Evolutionary conservation across 2,329 filamentous ascomycete species (phyloP), one percentile per base, ranked within the genome.

Genomic region (Penicillium capsulatum): DNA sequence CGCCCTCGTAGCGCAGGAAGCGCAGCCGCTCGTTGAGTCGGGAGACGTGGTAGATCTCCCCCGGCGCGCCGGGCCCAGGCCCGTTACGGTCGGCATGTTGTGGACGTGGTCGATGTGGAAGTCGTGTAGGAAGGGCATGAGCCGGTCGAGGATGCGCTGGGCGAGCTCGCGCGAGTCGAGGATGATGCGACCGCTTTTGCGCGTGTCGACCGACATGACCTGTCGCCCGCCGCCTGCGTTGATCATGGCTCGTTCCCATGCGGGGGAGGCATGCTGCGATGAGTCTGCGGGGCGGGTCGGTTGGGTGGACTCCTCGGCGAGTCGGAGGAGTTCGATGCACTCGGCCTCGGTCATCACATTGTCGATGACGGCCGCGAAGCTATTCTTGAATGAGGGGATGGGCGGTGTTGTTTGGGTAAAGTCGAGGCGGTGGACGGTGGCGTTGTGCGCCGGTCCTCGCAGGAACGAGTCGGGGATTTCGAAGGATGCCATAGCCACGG

Each of bases 111-210:
- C 63, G 14, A 71, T 57, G 9, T 65, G 60, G 2, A 83, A 75
- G 11, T 73, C 68, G 0, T 65, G 66, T 8, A 79, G 51, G 15
- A 66, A 64, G 4, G 64, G 65, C 41, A 64, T 59, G 10, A 78
- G 60, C 7, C 86, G 73, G 28, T 66, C 69, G 74, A 83, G 83
- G 0, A 92, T 53, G 15, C 77, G 75, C 16, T 76, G 71, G 0
- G 79, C 81, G 1, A 91, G 50, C 1, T 76, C 75, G 34, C 73
- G 68, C 10, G 75, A 65, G 55, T 92, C 84, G 76, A 81, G 86
- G 50, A 92, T 83, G 48, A 91, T 86, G 3, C 86, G 75, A n/a
- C 83, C 83, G 53, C 83, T 83, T 45, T 85, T 81, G 11, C 86
- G 74, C 34, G 78, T 77, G 7, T 79, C 73, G 1, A 74, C 68